phyloP scores from a whole-genome alignment of 768 basidiomycete genomes.

The Termitomyces sp. region DNA sequence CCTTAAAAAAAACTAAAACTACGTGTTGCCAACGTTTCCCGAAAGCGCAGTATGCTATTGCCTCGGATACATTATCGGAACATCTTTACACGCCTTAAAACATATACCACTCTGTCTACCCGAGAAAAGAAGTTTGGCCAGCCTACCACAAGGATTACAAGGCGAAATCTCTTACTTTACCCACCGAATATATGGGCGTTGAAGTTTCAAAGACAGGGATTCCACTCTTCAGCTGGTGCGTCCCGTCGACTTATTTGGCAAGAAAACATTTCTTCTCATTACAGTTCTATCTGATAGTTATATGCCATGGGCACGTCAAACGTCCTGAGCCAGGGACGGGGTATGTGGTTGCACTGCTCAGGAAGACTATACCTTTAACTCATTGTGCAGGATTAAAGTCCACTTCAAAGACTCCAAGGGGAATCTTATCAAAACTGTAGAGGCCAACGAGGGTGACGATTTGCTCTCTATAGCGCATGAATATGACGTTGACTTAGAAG shows the following conservation, averaged over 20 bases:
- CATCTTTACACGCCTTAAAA: background rate
- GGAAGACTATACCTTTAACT: background rate
- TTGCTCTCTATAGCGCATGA: constrained; percentile 89
- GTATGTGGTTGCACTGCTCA: constrained; percentile 28
- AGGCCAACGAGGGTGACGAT: constrained; percentile 93
- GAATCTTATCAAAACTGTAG: constrained; percentile 72
- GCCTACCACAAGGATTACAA: background rate
- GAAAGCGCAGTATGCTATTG: too few species aligned
- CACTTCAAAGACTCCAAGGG: constrained; percentile 92
- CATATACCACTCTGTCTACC: background rate
- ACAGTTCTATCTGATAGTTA: constrained; percentile 10
- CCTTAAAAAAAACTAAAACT: too few species aligned
- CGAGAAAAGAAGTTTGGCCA: background rate
- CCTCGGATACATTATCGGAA: background rate
- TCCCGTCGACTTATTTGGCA: background rate
- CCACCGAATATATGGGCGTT: background rate
- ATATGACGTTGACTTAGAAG: constrained; percentile 96
- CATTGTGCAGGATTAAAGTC: constrained; percentile 64
- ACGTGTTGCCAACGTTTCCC: too few species aligned
- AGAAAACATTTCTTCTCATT: background rate
- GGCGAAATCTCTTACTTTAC: background rate
- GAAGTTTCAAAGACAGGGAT: background rate
- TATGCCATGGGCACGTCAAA: constrained; percentile 44
- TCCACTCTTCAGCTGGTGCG: constrained; percentile 13
- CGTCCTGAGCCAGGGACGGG: constrained; percentile 67